A percentile compares a stretch with the other conserved stretches of the same genome.
Evolutionary conservation across 2,329 filamentous ascomycete species (phyloP).

Genomic region (Coniochaeta sp.): DNA sequence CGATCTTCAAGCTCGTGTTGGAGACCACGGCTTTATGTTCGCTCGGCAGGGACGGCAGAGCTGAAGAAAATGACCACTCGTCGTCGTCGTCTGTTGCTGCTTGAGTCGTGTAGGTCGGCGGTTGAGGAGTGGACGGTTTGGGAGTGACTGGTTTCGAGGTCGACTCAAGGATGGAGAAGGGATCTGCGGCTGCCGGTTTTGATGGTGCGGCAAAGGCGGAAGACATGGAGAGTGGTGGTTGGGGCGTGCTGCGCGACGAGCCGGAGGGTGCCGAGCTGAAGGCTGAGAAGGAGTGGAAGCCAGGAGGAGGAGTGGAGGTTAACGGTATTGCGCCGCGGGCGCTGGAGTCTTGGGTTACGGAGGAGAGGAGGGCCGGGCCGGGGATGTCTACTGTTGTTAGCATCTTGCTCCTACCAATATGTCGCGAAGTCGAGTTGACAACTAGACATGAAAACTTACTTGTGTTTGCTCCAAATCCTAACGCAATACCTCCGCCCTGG

Average conservation of each 20-base stretch:
- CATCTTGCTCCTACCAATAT: no score
- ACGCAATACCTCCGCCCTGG: conserved; percentile 66
- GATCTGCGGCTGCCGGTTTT: conserved; percentile 33
- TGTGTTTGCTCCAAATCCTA: conserved; percentile 67
- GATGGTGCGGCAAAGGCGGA: conserved; percentile 36
- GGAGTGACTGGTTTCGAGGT: conserved; percentile 21
- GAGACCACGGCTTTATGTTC: conserved; percentile 61
- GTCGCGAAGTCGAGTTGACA: no score
- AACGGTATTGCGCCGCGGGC: conserved; percentile 36
- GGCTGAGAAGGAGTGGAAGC: conserved; percentile 46
- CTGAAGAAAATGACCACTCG: conserved; percentile 90
- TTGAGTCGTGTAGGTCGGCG: conserved; percentile 14
- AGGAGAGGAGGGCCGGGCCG: conserved; percentile 57
- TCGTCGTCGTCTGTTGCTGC: conserved; percentile 62
- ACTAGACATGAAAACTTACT: conserved; percentile 52
- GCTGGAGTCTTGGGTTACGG: conserved; percentile 52
- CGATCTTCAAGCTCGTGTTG: conserved; percentile 62
- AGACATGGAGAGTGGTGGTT: conserved; percentile 38
- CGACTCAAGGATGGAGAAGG: conserved; percentile 43
- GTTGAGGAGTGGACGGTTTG: conserved; percentile 24
- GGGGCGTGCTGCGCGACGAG: conserved; percentile 46
- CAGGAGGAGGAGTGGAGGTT: conserved; percentile 30
- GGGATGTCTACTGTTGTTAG: conserved; percentile 46
- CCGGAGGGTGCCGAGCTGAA: conserved; percentile 41
- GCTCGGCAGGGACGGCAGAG: conserved; percentile 60